Percentiles rank a stretch among this genome's conserved stretches.
Conservation (phyloP, 345 rosid species). For the Firmiana major region DNA sequence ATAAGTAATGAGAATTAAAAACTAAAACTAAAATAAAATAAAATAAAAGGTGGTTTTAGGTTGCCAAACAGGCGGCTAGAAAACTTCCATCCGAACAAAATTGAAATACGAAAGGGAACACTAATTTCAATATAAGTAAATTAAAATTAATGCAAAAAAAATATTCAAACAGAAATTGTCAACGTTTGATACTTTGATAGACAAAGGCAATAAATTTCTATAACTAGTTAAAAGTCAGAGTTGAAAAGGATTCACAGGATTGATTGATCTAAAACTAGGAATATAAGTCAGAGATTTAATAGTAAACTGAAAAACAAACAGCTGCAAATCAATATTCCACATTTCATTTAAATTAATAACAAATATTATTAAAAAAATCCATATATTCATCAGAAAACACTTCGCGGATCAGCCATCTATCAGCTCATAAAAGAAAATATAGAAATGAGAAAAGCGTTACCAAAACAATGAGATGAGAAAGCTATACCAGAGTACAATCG, state of each 20-base stretch:
- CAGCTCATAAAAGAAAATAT: neutral
- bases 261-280: neutral
- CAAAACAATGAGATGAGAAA: neutral
- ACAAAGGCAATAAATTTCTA: neutral
- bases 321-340: neutral
- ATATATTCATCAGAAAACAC: neutral
- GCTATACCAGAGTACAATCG: constrained; percentile 58
- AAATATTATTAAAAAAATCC: neutral
- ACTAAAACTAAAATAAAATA: too few species aligned
- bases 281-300: neutral
- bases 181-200: neutral
- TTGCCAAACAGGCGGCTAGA: neutral
- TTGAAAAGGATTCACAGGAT: neutral
- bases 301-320: neutral
- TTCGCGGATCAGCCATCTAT: neutral
- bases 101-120: neutral
- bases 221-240: neutral
- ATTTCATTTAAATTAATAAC: neutral
- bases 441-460: neutral
- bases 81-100: neutral
- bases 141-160: neutral
- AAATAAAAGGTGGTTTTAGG: neutral
- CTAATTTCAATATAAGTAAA: neutral
- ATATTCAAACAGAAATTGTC: neutral
- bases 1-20: neutral